Evolutionary conservation across 2,329 filamentous ascomycete species (phyloP), one percentile per base, ranked within the genome.

Genomic region (Fusarium sambucinum): DNA sequence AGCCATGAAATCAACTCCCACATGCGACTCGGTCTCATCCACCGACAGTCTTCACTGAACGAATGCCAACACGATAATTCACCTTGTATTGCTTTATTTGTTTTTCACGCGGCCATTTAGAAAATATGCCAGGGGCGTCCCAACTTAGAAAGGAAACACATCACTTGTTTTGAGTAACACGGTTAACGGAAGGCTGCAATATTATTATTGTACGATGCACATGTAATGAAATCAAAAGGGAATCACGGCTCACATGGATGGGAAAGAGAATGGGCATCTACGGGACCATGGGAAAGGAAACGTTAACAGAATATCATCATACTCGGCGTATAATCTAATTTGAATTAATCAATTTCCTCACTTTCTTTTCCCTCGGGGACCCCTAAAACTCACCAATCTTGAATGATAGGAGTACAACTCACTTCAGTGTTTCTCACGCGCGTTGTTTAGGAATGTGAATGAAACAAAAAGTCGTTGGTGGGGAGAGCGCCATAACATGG

Each of bases 31-130:
- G 13, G 53, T 71, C 44, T 70, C 69, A 21, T 74, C 72, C 16
- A 72, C 72, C 21, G 72, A 74, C 19, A 74, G 72, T 35, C 50
- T 74, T 19, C 53, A 53, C n/a, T 74, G 21, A 65, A 46, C 16
- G 29, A 41, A 29, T 25, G 19, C 27, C 13, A 27, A 27, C 21
- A 45, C 19, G 41, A 41, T 27, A 38, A 42, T 30, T 14, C 11
- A 47, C 52, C 9, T 30, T 38, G 46, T 38, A 51, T 35, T 40
- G 46, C 32, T 48, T 62, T 61, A 32, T 41, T 41, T 61, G 25
- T 46, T 41, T 56, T 65, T 57, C n/a, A 9, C 47, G 27, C 29
- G 13, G 54, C 35, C 41, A 45, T 48, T 50, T 63, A 19, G 27
- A 56, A 19, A 42, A 46, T 51, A n/a, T 53, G 41, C n/a, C n/a